A percentile compares a stretch with the other conserved stretches of the same genome.
Evolutionary conservation across 116 monocot genomes (phyloP).

Genomic region (Cymodocea nodosa): DNA sequence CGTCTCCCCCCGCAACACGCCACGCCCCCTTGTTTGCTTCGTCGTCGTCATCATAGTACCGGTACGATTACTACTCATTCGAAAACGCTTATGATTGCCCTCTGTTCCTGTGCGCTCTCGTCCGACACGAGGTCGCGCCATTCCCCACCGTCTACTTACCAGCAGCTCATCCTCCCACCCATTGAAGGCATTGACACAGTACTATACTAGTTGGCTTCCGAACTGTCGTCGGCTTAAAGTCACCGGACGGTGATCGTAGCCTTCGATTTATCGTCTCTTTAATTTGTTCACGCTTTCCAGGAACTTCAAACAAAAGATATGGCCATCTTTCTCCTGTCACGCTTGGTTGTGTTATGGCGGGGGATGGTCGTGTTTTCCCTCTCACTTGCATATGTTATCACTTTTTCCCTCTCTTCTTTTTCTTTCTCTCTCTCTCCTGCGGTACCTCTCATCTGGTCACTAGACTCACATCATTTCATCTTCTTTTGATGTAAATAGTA

Average conservation of each 20-base stretch:
- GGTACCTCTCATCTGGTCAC: background rate
- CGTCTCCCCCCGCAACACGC: background rate
- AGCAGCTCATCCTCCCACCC: background rate
- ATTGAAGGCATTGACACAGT: too few relatives aligned
- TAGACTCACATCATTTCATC: background rate
- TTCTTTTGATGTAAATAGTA: background rate
- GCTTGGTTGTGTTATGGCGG: too few relatives aligned
- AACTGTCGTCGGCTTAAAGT: background rate
- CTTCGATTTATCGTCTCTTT: too few relatives aligned
- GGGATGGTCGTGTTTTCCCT: too few relatives aligned
- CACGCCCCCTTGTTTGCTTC: too few relatives aligned
- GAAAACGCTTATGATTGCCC: background rate
- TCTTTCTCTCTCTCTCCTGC: background rate
- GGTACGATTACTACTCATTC: background rate
- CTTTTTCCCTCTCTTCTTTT: background rate
- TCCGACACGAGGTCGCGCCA: background rate
- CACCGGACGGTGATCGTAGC: background rate
- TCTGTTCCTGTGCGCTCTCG: constrained; percentile 2
- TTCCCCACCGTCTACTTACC: background rate
- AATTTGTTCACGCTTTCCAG: too few relatives aligned
- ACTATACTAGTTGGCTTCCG: background rate
- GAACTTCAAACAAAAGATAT: too few relatives aligned
- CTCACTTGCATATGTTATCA: background rate
- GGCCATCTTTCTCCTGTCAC: too few relatives aligned
- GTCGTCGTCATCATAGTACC: background rate